These are phyloP conservation scores for Blastocystis sp. DNA, from an alignment of 352 stramenopile genomes.

Conservation along the genomic window DNA sequence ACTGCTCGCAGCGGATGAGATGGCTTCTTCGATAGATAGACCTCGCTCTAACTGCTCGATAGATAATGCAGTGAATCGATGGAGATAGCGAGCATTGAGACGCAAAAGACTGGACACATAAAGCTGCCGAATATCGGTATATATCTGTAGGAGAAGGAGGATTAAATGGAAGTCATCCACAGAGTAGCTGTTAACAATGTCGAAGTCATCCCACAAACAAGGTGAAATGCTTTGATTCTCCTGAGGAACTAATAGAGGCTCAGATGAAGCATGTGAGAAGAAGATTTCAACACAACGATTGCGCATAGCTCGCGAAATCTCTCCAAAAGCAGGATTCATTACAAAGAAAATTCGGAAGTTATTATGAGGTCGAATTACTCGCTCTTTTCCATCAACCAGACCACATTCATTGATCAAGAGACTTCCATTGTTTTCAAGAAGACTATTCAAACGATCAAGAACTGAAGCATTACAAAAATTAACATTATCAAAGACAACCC, in stretches of 20 bases:
- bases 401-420: constrained; percentile 97
- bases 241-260: not conserved
- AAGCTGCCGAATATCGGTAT: not conserved
- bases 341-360: constrained; percentile 98
- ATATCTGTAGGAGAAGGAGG: not conserved
- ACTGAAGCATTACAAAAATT: constrained; percentile 98
- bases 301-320: constrained; percentile 98
- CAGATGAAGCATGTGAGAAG: constrained; percentile 69
- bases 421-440: constrained; percentile 94
- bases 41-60: constrained; percentile 36
- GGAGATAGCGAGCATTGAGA: constrained; percentile 36
- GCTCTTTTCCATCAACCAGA: constrained; percentile 81
- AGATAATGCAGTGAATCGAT: not conserved
- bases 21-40: not conserved
- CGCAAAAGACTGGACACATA: not conserved
- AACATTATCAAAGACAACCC: constrained; percentile 97
- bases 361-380: constrained; percentile 90
- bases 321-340: constrained; percentile 90
- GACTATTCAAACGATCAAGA: constrained; percentile 96
- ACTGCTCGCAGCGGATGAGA: not conserved
- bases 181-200: not conserved
- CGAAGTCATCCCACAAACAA: constrained; percentile 7
- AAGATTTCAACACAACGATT: constrained; percentile 98
- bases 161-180: constrained; percentile 36
- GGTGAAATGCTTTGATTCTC: not conserved